Conservation (phyloP, 352 stramenopile genomes). For the Thalassiosira ordinaria region DNA sequence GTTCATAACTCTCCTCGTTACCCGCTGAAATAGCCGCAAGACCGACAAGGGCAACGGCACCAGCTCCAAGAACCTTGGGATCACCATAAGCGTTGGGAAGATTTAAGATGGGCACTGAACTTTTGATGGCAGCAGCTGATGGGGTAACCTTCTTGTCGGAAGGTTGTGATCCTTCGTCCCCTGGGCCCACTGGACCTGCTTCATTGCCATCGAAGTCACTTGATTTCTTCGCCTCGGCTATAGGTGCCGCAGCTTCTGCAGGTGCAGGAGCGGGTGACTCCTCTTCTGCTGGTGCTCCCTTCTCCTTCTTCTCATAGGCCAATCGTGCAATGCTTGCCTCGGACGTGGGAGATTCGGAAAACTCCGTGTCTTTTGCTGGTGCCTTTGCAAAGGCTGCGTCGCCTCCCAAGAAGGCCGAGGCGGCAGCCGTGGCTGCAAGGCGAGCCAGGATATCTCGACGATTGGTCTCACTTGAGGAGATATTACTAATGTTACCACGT, state of each 20-base stretch:
- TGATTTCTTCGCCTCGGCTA: not conserved
- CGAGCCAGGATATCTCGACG: slow-evolving; percentile 27
- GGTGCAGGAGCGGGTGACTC: not conserved
- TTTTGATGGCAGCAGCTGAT: not conserved
- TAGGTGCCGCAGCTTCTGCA: not conserved
- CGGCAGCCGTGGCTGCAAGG: slow-evolving; percentile 1
- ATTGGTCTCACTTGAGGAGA: not conserved
- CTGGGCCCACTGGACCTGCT: not conserved
- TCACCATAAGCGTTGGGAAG: not conserved
- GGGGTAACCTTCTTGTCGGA: not conserved
- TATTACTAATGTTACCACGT: not conserved
- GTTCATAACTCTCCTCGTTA: too few species aligned
- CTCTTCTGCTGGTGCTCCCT: too few species aligned
- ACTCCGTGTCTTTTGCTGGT: slow-evolving; percentile 1
- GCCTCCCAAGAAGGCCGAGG: slow-evolving; percentile 2
- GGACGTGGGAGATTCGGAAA: slow-evolving; percentile 24
- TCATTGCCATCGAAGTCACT: slow-evolving; percentile 14
- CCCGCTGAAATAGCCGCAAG: slow-evolving; percentile 16
- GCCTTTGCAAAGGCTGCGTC: not conserved
- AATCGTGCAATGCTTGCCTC: slow-evolving; percentile 18
- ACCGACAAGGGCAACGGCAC: not conserved
- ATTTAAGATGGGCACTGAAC: not conserved
- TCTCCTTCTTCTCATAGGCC: slow-evolving; percentile 13
- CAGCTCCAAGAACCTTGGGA: not conserved
- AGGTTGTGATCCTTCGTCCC: not conserved